Evolutionary conservation across 495 filamentous ascomycete species (phyloP).

Genomic region (Penicillium coffeae): DNA sequence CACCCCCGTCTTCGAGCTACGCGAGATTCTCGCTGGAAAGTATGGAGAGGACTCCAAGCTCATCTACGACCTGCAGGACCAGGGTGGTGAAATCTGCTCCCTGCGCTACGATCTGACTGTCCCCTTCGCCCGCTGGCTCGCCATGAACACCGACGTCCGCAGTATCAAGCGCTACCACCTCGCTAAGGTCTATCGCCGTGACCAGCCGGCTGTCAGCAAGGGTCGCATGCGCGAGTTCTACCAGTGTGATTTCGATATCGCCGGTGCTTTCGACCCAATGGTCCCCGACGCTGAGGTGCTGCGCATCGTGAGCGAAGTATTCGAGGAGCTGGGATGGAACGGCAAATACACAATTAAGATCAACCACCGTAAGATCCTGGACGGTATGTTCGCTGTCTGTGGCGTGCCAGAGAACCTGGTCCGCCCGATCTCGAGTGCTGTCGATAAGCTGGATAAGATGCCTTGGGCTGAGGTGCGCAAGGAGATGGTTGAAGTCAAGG

Average conservation of each 20-base stretch:
- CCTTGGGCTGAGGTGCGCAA: conserved; percentile 86
- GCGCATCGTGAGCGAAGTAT: conserved; percentile 78
- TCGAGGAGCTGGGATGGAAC: conserved; percentile 70
- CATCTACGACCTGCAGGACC: conserved; percentile 82
- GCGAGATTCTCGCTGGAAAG: conserved; percentile 78
- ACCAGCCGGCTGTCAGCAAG: conserved; percentile 79
- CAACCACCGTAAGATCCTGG: conserved; percentile 92
- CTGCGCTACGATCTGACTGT: conserved; percentile 90
- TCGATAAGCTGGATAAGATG: conserved; percentile 94
- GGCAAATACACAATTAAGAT: conserved; percentile 82
- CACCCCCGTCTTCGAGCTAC: conserved; percentile 77
- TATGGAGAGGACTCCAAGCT: conserved; percentile 91
- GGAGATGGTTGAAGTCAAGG: conserved; percentile 93
- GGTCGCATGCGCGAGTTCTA: conserved; percentile 96
- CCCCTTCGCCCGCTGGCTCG: conserved; percentile 83
- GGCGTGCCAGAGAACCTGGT: conserved; percentile 86
- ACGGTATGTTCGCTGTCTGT: conserved; percentile 86
- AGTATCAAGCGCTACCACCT: conserved; percentile 86
- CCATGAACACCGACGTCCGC: conserved; percentile 72
- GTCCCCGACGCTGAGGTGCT: conserved; percentile 93
- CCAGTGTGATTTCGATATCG: conserved; percentile 97
- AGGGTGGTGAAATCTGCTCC: conserved; percentile 80
- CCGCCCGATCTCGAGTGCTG: conserved; percentile 80
- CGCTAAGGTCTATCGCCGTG: conserved; percentile 80
- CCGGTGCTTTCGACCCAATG: conserved; percentile 88